Percentiles rank a stretch among this genome's conserved stretches.
phyloP scores from a whole-genome alignment of 495 filamentous ascomycete genomes.

The Tuber aestivum region DNA sequence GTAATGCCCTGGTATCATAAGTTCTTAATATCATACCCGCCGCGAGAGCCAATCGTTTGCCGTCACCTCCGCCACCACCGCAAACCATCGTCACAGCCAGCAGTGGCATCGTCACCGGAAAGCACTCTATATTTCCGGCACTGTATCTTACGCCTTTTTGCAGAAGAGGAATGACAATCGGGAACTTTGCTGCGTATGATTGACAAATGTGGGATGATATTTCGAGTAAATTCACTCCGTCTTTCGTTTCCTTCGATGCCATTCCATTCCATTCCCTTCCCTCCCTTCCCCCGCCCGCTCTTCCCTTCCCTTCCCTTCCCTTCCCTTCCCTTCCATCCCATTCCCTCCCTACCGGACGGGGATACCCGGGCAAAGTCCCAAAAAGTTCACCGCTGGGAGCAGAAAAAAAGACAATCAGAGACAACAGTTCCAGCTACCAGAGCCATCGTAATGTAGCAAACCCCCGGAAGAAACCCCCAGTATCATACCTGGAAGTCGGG shows the following conservation, averaged over 20 bases:
- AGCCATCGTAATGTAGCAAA: neutral
- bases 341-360: too few species aligned
- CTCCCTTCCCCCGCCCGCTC: too few species aligned
- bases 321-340: neutral
- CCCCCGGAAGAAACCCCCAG: neutral
- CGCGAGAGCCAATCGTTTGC: neutral
- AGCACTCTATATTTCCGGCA: neutral
- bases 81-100: too few species aligned
- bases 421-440: neutral
- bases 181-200: neutral
- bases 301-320: too few species aligned
- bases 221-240: too few species aligned
- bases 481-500: neutral
- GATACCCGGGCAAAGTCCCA: too few species aligned
- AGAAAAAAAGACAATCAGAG: neutral
- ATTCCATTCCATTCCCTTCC: too few species aligned
- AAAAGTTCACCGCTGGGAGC: neutral
- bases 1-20: too few species aligned
- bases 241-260: too few species aligned
- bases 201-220: neutral
- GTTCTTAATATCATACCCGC: neutral
- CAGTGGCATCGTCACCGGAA: neutral
- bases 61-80: neutral
- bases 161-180: neutral
- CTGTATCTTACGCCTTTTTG: neutral